Evolutionary conservation across 331 rosid genomes (phyloP), one percentile per base, ranked within the genome.

Genomic region (Quercus phellos): DNA sequence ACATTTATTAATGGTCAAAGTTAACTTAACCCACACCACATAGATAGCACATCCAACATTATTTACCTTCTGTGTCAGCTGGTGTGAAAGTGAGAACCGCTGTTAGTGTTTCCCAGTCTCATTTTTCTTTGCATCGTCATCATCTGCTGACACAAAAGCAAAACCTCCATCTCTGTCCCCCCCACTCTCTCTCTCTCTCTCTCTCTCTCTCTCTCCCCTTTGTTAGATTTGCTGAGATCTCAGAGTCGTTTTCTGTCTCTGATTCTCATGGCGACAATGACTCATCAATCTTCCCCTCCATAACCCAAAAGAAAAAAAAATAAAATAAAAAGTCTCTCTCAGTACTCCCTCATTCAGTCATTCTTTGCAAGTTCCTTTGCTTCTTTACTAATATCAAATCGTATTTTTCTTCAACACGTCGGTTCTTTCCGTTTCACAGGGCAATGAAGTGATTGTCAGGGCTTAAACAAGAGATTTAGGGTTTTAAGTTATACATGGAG

Each of bases 201-300:
- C 6, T 30, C 4, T 30, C 34, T 30, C 34, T 30, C 34, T 30
- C 34, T 79, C 38, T 14, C 55, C 46, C 72, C 64, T 50, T 70
- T 58, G 43, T 78, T 46, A 77, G 84, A 83, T 80, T 63, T 60
- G 53, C 70, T 74, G 59, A 81, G 80, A 76, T 84, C 75, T 68
- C 85, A 61, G 80, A 73, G 88, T 88, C 83, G 75, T 88, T 90
- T 80, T 81, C 50, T 89, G 74, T 79, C 82, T 77, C 89, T 80
- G 87, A 84, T 86, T 89, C 89, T 87, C 86, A 85, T 84, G 87
- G 87, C 81, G 91, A 88, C 86, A 86, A 68, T 77, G 94, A 81
- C 93, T 87, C 89, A 83, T 88, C 86, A 74, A 22, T 79, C 73
- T 76, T 38, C 73, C 50, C 21, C 35, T 26, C 66, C 29, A n/a